Percentiles rank a stretch among this genome's conserved stretches.
phyloP scores from a whole-genome alignment of 192 early-diverging fungal species.

The Thamnidium elegans region DNA sequence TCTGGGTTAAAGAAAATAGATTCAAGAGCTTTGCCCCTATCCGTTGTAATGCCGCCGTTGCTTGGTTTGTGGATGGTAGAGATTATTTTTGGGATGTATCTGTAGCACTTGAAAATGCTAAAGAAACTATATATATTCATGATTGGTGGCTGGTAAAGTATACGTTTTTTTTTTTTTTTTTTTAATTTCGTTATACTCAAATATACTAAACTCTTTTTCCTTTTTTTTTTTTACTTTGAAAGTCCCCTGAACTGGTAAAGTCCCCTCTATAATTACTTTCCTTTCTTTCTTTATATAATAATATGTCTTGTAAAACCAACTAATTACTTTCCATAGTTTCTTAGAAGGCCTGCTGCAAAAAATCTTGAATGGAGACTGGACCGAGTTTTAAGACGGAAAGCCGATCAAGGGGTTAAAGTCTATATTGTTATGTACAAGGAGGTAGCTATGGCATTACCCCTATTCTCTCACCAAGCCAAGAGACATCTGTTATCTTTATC shows the following conservation, averaged over 20 bases:
- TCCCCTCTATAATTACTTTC: no score
- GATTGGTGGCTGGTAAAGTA: constrained; percentile 72
- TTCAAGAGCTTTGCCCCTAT: constrained; percentile 77
- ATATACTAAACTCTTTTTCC: background rate
- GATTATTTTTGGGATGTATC: constrained; percentile 72
- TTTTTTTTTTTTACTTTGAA: constrained; percentile 3
- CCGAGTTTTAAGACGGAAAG: constrained; percentile 71
- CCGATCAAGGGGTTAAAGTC: constrained; percentile 78
- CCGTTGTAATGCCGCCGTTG: constrained; percentile 51
- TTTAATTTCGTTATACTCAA: background rate
- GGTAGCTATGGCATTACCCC: constrained; percentile 58
- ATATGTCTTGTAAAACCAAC: background rate
- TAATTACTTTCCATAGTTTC: constrained; percentile 40
- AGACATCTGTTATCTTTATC: constrained; percentile 62
- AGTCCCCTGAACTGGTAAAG: constrained; percentile 5
- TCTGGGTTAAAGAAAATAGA: constrained; percentile 49
- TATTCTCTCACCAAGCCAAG: constrained; percentile 71
- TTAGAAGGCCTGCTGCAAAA: constrained; percentile 62
- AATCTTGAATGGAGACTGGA: constrained; percentile 70
- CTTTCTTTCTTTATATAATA: background rate
- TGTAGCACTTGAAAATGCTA: constrained; percentile 68
- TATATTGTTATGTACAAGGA: constrained; percentile 86
- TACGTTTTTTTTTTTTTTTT: background rate
- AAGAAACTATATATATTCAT: constrained; percentile 63
- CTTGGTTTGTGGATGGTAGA: constrained; percentile 74